Percentiles rank a stretch among this genome's conserved stretches.
These are phyloP conservation scores for Mucuna pruriens DNA, from an alignment of 306 rosid species.

Conservation along the genomic window DNA sequence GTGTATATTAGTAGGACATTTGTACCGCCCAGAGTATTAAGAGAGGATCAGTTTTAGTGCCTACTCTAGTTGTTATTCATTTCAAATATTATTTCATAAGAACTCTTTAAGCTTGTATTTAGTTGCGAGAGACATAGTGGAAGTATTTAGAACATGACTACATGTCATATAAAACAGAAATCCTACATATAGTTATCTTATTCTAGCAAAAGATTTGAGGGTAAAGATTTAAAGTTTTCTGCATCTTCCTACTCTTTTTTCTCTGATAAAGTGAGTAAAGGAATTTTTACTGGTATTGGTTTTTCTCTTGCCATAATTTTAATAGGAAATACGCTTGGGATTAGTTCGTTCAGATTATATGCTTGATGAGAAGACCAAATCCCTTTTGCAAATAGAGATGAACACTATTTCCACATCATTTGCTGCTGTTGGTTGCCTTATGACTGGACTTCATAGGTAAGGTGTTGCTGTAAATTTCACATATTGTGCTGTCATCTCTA, in stretches of 20 bases:
- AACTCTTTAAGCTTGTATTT: neutral
- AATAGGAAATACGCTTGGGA: conserved; percentile 90
- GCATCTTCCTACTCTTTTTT: neutral
- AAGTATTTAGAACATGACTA: neutral
- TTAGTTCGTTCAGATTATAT: conserved; percentile 96
- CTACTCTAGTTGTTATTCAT: neutral
- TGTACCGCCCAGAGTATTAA: neutral
- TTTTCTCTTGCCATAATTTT: conserved; percentile 20
- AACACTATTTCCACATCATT: conserved; percentile 89
- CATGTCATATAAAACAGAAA: conserved; percentile 1
- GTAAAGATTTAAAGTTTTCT: neutral
- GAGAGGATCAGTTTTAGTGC: neutral
- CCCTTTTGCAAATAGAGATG: conserved; percentile 86
- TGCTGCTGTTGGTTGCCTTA: conserved; percentile 67
- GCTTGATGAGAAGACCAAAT: conserved; percentile 86
- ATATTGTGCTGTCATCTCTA: conserved; percentile 4
- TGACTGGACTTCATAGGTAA: conserved; percentile 81
- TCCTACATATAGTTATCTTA: neutral
- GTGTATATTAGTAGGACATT: conserved; percentile 10
- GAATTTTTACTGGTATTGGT: conserved; percentile 28
- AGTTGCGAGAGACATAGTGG: neutral
- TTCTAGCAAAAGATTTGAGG: neutral
- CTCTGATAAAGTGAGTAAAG: neutral
- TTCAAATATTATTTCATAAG: neutral
- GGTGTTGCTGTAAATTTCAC: conserved; percentile 14